These are phyloP conservation scores for Nitzschia palea DNA, from an alignment of 108 stramenopile genomes.

Conservation along the genomic window DNA sequence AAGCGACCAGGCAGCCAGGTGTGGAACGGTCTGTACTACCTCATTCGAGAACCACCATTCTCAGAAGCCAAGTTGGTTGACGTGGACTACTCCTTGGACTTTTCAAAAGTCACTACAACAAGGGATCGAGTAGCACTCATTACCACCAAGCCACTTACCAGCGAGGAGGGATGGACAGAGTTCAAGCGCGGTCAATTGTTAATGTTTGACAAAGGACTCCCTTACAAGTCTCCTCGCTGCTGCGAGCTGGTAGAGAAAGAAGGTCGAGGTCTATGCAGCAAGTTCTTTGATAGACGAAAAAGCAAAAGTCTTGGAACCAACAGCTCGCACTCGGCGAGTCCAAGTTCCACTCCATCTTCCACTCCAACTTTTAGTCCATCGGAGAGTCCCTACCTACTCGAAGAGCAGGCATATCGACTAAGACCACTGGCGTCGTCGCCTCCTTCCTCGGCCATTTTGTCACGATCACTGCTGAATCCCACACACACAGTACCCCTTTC, in stretches of 20 bases:
- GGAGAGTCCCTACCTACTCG: too few species aligned
- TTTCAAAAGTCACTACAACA: conserved; percentile 52
- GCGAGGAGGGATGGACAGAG: conserved; percentile 76
- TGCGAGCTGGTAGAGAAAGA: conserved; percentile 34
- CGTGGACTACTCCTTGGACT: conserved; percentile 61
- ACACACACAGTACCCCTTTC: too few species aligned
- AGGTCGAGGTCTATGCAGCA: conserved; percentile 34
- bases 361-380: background rate
- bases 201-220: conserved; percentile 70
- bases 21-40: conserved; percentile 90
- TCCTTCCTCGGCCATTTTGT: too few species aligned
- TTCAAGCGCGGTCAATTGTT: conserved; percentile 72
- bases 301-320: conserved; percentile 1
- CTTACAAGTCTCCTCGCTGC: conserved; percentile 33
- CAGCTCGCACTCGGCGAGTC: background rate
- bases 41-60: conserved; percentile 79
- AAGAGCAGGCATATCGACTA: too few species aligned
- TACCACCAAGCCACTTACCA: conserved; percentile 84
- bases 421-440: too few species aligned
- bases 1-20: conserved; percentile 66
- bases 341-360: background rate
- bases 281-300: conserved; percentile 18
- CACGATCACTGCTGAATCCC: too few species aligned
- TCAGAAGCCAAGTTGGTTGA: conserved; percentile 45
- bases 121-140: conserved; percentile 88